Conservation (phyloP, 345 rosid species). For the Populus alba region DNA sequence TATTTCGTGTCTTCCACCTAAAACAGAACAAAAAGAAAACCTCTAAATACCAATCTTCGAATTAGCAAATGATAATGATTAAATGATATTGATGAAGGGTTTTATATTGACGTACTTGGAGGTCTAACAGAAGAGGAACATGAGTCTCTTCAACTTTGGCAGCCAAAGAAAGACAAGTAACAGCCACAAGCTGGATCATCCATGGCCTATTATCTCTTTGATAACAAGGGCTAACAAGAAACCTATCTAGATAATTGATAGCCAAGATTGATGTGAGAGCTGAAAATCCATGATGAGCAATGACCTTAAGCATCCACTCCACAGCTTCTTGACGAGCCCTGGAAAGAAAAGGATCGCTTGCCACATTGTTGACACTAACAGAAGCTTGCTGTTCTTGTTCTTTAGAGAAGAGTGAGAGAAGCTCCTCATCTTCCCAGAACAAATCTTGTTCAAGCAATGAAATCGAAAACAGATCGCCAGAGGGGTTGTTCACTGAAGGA, state of each 20-base stretch:
- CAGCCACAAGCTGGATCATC: constrained; percentile 35
- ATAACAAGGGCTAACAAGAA: constrained; percentile 13
- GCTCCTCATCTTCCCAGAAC: constrained; percentile 79
- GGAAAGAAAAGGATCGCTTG: constrained; percentile 8
- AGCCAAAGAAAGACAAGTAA: constrained; percentile 37
- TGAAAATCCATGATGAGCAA: constrained; percentile 25
- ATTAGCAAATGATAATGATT: not conserved
- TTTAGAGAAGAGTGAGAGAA: constrained; percentile 55
- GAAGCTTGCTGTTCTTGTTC: constrained; percentile 40
- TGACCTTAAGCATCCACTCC: constrained; percentile 29
- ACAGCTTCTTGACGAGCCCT: constrained; percentile 22
- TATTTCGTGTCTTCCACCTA: constrained; percentile 27
- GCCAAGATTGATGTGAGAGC: constrained; percentile 24
- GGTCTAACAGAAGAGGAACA: constrained; percentile 31
- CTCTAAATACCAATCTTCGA: not conserved
- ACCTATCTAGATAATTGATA: constrained; percentile 29
- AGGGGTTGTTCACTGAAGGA: not conserved
- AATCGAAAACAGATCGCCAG: constrained; percentile 29
- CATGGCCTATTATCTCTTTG: constrained; percentile 27
- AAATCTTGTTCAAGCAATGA: constrained; percentile 58
- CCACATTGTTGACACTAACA: constrained; percentile 4
- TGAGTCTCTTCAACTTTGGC: constrained; percentile 37
- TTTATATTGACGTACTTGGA: constrained; percentile 21
- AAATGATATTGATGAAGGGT: not conserved
- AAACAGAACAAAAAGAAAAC: not conserved